These are phyloP conservation scores for Cladosporium sp. DNA, from an alignment of 2,329 filamentous ascomycete genomes.

Conservation along the genomic window DNA sequence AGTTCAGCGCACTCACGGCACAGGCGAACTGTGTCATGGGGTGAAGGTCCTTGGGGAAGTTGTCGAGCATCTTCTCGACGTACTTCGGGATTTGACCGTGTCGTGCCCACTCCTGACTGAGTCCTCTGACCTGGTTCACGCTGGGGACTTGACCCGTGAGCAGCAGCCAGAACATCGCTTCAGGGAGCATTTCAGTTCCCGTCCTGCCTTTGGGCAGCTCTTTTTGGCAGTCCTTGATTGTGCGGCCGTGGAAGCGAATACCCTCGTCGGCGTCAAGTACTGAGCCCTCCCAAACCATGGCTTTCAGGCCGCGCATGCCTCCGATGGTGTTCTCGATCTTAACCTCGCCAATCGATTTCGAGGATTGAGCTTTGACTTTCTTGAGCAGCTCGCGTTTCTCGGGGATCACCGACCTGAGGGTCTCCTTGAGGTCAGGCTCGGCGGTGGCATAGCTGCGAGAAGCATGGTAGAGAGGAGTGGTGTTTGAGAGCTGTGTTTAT, in stretches of 20 bases:
- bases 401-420: slow-evolving; percentile 77
- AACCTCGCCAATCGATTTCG: slow-evolving; percentile 83
- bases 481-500: slow-evolving; percentile 22
- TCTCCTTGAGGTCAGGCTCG: slow-evolving; percentile 85
- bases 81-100: slow-evolving; percentile 78
- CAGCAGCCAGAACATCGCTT: slow-evolving; percentile 99
- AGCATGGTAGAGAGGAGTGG: slow-evolving; percentile 20
- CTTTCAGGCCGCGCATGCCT: slow-evolving; percentile 91
- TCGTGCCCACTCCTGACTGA: slow-evolving; percentile 83
- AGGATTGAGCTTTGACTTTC: slow-evolving; percentile 80
- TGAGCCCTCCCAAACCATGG: slow-evolving; percentile 98
- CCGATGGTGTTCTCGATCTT: slow-evolving; percentile 92
- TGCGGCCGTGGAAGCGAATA: slow-evolving; percentile 95
- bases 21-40: slow-evolving; percentile 98
- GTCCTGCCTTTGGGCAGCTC: slow-evolving; percentile 83
- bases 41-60: slow-evolving; percentile 84
- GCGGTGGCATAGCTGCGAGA: slow-evolving; percentile 63
- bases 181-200: slow-evolving; percentile 94
- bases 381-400: slow-evolving; percentile 90
- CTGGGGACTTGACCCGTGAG: slow-evolving; percentile 89
- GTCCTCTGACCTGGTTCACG: slow-evolving; percentile 69
- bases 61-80: slow-evolving; percentile 80
- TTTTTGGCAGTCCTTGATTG: slow-evolving; percentile 95
- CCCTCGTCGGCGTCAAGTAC: slow-evolving; percentile 95
- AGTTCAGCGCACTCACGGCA: slow-evolving; percentile 91